Evolutionary conservation across 495 filamentous ascomycete species (phyloP).

Genomic region (Hypoxylon trugodes): DNA sequence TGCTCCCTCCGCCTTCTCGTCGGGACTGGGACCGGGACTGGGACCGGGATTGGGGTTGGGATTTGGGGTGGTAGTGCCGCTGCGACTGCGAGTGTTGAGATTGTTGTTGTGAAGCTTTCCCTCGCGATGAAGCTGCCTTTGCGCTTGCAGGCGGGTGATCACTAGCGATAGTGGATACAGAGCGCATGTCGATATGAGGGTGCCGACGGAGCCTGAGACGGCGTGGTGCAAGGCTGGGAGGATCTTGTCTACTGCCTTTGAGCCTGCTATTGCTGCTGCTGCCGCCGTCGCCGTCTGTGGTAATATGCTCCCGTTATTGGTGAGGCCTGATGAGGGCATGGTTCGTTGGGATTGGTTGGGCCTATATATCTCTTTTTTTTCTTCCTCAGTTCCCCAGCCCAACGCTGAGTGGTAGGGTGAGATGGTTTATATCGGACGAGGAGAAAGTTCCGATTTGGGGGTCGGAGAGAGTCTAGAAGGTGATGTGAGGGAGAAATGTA

Average conservation of each 20-base stretch:
- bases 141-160: slow-evolving; percentile 84
- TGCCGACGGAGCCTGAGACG: slow-evolving; percentile 78
- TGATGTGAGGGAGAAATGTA: slow-evolving; percentile 2
- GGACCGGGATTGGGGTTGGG: too few relatives aligned
- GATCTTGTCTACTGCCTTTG: slow-evolving; percentile 46
- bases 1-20: too few relatives aligned
- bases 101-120: slow-evolving; percentile 30
- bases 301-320: slow-evolving; percentile 21
- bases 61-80: slow-evolving; percentile 25
- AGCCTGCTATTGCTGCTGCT: too few relatives aligned
- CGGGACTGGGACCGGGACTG: too few relatives aligned
- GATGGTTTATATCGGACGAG: slow-evolving; percentile 22
- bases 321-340: slow-evolving; percentile 27
- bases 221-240: slow-evolving; percentile 93
- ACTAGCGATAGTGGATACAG: slow-evolving; percentile 89
- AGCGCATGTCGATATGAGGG: slow-evolving; percentile 79
- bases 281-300: too few relatives aligned
- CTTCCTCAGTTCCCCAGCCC: slow-evolving; percentile 1
- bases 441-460: slow-evolving; percentile 27
- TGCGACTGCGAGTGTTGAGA: not conserved
- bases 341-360: slow-evolving; percentile 4
- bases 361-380: not conserved
- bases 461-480: slow-evolving; percentile 10
- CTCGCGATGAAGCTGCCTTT: slow-evolving; percentile 65
- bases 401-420: slow-evolving; percentile 21